Conservation (phyloP, 495 filamentous ascomycete species). For the Penicillium coprophilum region DNA sequence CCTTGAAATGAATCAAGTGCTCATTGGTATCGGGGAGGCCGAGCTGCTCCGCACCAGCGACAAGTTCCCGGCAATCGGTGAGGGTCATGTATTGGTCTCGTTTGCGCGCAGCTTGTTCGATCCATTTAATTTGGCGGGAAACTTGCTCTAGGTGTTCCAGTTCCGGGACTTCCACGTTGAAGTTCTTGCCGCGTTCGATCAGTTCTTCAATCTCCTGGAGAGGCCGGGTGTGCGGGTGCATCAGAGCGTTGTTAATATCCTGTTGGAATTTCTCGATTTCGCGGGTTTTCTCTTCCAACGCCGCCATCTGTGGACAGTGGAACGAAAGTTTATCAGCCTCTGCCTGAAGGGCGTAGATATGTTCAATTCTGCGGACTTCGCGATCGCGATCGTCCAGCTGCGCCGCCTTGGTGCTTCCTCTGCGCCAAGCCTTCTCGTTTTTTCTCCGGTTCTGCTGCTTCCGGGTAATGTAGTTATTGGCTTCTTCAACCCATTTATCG, state of each 20-base stretch:
- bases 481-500: slow-evolving; percentile 98
- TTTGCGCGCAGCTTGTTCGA: slow-evolving; percentile 67
- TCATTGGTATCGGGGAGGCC: slow-evolving; percentile 76
- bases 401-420: slow-evolving; percentile 68
- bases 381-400: slow-evolving; percentile 88
- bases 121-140: slow-evolving; percentile 86
- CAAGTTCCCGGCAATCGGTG: slow-evolving; percentile 73
- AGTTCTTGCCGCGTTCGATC: slow-evolving; percentile 79
- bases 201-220: slow-evolving; percentile 83
- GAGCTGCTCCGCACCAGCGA: slow-evolving; percentile 71
- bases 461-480: slow-evolving; percentile 92
- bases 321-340: slow-evolving; percentile 88
- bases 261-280: slow-evolving; percentile 85
- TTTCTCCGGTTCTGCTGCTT: slow-evolving; percentile 99
- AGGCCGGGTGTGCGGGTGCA: slow-evolving; percentile 56
- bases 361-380: slow-evolving; percentile 86
- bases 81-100: slow-evolving; percentile 64
- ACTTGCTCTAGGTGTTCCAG: slow-evolving; percentile 79
- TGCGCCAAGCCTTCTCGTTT: slow-evolving; percentile 90
- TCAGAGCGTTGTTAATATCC: slow-evolving; percentile 67
- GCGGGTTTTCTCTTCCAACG: slow-evolving; percentile 82
- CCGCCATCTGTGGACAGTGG: slow-evolving; percentile 88
- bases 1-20: slow-evolving; percentile 69
- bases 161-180: slow-evolving; percentile 94
- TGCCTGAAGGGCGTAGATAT: slow-evolving; percentile 79